Percentiles rank a stretch among this genome's conserved stretches.
phyloP scores from a whole-genome alignment of 164 flowering plant genomes.

The Hamamelis virginiana region DNA sequence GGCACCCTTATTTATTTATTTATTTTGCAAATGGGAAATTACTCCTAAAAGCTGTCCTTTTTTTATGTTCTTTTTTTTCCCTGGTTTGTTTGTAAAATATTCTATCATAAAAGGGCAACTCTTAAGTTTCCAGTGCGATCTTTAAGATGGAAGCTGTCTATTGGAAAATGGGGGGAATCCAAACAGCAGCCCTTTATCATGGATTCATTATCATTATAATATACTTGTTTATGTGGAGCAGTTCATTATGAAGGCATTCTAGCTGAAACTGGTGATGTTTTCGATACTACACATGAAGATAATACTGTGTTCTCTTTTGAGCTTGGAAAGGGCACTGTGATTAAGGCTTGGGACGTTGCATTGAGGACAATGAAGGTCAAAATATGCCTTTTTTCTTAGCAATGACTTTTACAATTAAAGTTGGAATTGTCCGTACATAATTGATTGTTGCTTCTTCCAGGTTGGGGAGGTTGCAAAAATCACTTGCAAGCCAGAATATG shows the following conservation, averaged over 20 bases:
- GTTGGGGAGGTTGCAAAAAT: constrained; percentile 91
- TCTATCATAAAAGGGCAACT: too few species aligned
- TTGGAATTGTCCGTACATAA: not conserved
- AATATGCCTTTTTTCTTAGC: not conserved
- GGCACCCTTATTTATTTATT: too few species aligned
- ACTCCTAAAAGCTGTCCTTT: too few species aligned
- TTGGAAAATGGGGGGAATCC: not conserved
- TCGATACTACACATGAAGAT: constrained; percentile 90
- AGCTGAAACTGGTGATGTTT: constrained; percentile 83
- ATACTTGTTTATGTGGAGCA: constrained; percentile 26
- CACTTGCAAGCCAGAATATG: constrained; percentile 93
- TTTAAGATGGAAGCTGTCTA: not conserved
- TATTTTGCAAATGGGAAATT: too few species aligned
- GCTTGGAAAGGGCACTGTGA: constrained; percentile 76
- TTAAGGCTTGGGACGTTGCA: constrained; percentile 94
- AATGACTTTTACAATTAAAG: not conserved
- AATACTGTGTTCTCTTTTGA: constrained; percentile 87
- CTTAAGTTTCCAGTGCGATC: too few species aligned
- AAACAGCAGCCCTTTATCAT: not conserved
- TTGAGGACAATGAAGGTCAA: constrained; percentile 88
- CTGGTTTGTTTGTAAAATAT: too few species aligned
- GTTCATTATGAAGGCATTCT: constrained; percentile 97
- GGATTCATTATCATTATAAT: not conserved
- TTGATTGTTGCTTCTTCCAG: constrained; percentile 30
- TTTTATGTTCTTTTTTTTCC: too few species aligned